Base-by-base conservation (phyloP, 192 early-diverging fungal genomes). In the Phycomyces nitens region DNA sequence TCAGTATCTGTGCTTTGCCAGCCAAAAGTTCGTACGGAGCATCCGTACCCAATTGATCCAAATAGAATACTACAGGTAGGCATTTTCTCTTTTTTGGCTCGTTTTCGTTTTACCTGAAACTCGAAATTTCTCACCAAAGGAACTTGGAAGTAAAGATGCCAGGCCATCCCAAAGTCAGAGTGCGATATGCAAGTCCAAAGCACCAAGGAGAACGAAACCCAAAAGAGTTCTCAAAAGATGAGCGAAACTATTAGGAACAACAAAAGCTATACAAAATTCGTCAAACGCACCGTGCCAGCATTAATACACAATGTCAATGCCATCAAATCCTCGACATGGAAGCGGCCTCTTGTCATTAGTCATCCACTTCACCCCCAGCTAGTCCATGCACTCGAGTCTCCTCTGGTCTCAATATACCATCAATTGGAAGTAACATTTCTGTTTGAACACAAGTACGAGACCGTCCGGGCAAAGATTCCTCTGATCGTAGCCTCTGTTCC, bases 21-120 rank as follows among this genome's bases (percentile, higher is more conserved):
- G 62, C 39, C 64, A 72, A 4, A 72, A 72, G 29, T 22, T 65
- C 0, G 70, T 72, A n/a, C 60, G 57, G 34, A 22, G 18, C 12
- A 72, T 72, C 41, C 65, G 65, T 9, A 66, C 70, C 22, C 60
- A 58, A 40, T 58, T 72, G 22, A 61, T 62, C 2, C 70, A 72
- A 56, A 51, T 66, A 47, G 70, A 72, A 58, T 29, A 56, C 6
- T 66, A 62, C 23, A 72, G 65, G 70, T 72, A 72, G 23, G 29
- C 29, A 5, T 34, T 34, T 2, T 34, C 29, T 34, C 29, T 34
- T 58, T 38, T 16, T 58, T 7, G 29, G 11, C 47, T 12, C 42
- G 14, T 59, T 34, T 34, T 43, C 47, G 38, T 59, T 20, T 43
- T 47, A 59, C 58, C 15, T 23, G 14, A 47, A 59, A 43, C 16